A percentile compares a stretch with the other conserved stretches of the same genome.
phyloP scores from a whole-genome alignment of 345 rosid species.

The Rhodamnia rubescens region DNA sequence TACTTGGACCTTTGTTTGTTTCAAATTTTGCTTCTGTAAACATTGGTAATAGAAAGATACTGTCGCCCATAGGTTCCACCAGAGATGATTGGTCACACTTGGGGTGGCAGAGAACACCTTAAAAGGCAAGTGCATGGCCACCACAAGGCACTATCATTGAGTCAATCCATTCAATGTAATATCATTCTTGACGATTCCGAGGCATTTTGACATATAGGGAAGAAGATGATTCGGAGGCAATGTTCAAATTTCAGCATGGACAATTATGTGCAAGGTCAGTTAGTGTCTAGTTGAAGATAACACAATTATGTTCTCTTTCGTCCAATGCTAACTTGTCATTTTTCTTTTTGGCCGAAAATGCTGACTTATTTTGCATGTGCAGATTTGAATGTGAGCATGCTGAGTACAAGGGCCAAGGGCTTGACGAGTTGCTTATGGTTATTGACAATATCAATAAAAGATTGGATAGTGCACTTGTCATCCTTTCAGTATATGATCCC shows the following conservation, averaged over 20 bases:
- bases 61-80: conserved; percentile 11
- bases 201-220: conserved; percentile 16
- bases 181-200: conserved; percentile 1
- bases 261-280: conserved; percentile 29
- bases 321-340: not conserved
- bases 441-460: conserved; percentile 27
- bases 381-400: conserved; percentile 21
- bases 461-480: conserved; percentile 20
- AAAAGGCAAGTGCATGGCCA: conserved; percentile 13
- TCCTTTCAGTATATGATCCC: conserved; percentile 31
- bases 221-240: conserved; percentile 22
- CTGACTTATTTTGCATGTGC: not conserved
- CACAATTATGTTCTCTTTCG: not conserved
- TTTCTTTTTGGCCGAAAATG: not conserved
- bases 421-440: conserved; percentile 27
- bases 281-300: not conserved
- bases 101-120: conserved; percentile 32
- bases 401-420: conserved; percentile 23
- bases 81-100: conserved; percentile 20
- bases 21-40: not conserved
- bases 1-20: not conserved
- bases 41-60: not conserved
- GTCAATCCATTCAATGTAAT: not conserved
- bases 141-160: not conserved
- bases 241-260: conserved; percentile 31